These are phyloP conservation scores for Coemansia furcata DNA, from an alignment of 192 early-diverging fungal genomes.

Conservation along the genomic window DNA sequence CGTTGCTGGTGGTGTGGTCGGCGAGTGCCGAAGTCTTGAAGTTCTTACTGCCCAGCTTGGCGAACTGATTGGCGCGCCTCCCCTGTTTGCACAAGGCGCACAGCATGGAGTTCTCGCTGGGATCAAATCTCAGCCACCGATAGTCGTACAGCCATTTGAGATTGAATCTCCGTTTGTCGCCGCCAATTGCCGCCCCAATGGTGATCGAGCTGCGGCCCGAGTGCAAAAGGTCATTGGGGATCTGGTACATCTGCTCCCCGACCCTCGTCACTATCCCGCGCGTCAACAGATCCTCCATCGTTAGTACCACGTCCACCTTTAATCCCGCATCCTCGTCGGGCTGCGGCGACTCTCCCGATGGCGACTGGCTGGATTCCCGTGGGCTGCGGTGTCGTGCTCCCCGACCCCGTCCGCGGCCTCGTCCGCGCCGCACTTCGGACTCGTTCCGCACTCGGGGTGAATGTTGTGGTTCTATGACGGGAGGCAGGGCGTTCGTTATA, in stretches of 20 bases:
- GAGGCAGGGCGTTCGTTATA: background rate
- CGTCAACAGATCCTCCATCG: slow-evolving; percentile 35
- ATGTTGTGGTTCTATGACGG: background rate
- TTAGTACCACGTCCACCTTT: slow-evolving; percentile 16
- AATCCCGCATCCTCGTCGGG: background rate
- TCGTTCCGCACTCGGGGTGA: background rate
- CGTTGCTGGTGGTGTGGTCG: slow-evolving; percentile 48
- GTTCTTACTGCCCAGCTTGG: slow-evolving; percentile 45
- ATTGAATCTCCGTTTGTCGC: slow-evolving; percentile 50
- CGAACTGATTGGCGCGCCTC: slow-evolving; percentile 46
- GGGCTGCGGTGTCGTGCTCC: slow-evolving; percentile 6
- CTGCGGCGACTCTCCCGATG: no score
- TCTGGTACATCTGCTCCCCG: background rate
- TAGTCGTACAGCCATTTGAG: slow-evolving; percentile 53
- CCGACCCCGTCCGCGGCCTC: slow-evolving; percentile 14
- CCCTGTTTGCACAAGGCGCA: slow-evolving; percentile 43
- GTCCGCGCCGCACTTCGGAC: slow-evolving; percentile 15
- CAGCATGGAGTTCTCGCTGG: slow-evolving; percentile 34
- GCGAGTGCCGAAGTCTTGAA: slow-evolving; percentile 50
- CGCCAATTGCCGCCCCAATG: slow-evolving; percentile 39
- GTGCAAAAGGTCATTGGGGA: slow-evolving; percentile 15
- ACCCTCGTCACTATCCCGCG: slow-evolving; percentile 20
- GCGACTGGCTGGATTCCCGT: background rate
- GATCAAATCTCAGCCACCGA: slow-evolving; percentile 45
- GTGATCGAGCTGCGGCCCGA: slow-evolving; percentile 43